Evolutionary conservation across 75 land plant genomes (phyloP).

Genomic region (Pseudotsuga menziesii): DNA sequence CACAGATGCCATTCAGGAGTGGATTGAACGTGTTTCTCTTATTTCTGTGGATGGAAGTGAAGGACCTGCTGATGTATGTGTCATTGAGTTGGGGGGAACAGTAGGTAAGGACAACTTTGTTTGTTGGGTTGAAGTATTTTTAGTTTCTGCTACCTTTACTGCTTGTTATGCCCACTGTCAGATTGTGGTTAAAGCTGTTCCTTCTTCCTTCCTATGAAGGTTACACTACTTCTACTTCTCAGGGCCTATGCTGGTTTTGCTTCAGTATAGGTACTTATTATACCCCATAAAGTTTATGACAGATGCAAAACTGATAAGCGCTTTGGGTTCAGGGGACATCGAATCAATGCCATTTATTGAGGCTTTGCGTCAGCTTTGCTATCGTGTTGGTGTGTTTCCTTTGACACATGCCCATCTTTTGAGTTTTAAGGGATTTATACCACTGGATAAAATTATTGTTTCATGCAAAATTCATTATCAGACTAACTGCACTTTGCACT

Average conservation of each 20-base stretch:
- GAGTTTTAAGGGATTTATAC: neutral
- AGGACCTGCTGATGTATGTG: slow-evolving; percentile 91
- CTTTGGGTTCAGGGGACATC: slow-evolving; percentile 74
- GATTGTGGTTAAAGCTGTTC: neutral
- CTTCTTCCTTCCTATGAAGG: neutral
- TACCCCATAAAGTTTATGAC: neutral
- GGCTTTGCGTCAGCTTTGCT: slow-evolving; percentile 88
- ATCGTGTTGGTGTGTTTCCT: slow-evolving; percentile 68
- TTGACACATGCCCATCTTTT: neutral
- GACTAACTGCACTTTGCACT: neutral
- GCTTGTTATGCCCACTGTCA: neutral
- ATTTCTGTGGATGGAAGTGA: slow-evolving; percentile 91
- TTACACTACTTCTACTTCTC: neutral
- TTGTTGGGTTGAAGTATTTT: neutral
- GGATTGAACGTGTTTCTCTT: slow-evolving; percentile 85
- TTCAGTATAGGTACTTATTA: neutral
- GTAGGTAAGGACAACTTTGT: slow-evolving; percentile 41
- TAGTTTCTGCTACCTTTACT: neutral
- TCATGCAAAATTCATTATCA: neutral
- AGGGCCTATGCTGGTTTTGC: neutral
- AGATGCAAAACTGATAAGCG: neutral
- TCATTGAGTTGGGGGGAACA: slow-evolving; percentile 96
- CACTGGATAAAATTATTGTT: neutral
- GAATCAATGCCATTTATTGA: slow-evolving; percentile 97
- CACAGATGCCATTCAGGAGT: slow-evolving; percentile 93